Conservation (phyloP, 345 rosid genomes). For the Nasturtium officinale region DNA sequence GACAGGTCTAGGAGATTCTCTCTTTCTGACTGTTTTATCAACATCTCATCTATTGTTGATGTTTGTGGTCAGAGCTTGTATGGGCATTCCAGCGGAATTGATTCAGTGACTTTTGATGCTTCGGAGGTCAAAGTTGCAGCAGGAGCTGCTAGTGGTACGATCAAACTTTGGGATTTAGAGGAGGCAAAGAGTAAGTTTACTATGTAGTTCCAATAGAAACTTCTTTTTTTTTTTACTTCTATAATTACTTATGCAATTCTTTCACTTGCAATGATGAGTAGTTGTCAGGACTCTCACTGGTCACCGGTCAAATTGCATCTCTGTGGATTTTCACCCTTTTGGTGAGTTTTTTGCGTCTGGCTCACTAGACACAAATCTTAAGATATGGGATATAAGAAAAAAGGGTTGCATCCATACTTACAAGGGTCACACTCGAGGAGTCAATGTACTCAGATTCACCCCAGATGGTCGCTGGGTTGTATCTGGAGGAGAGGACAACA, state of each 20-base stretch:
- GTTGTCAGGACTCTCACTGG: conserved; percentile 96
- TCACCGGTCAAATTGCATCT: conserved; percentile 95
- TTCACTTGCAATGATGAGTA: conserved; percentile 40
- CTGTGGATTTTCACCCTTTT: conserved; percentile 96
- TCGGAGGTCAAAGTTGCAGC: conserved; percentile 94
- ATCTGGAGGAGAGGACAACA: conserved; percentile 97
- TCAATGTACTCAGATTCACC: conserved; percentile 92
- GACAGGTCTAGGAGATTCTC: conserved; percentile 5
- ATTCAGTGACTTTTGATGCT: conserved; percentile 95
- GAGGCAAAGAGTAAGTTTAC: conserved; percentile 95
- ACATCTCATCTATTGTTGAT: conserved; percentile 20
- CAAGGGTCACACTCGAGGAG: conserved; percentile 99
- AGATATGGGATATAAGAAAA: conserved; percentile 98
- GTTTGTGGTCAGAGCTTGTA: conserved; percentile 75
- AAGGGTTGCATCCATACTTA: conserved; percentile 98
- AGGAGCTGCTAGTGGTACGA: conserved; percentile 96
- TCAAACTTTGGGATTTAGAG: conserved; percentile 97
- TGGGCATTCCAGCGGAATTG: conserved; percentile 94
- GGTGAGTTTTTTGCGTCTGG: conserved; percentile 99
- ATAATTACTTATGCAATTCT: conserved; percentile 17
- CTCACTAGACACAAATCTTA: conserved; percentile 93
- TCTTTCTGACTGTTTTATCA: neutral
- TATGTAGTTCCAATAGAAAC: conserved; percentile 13
- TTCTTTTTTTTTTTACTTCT: neutral
- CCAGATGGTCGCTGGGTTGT: conserved; percentile 99